phyloP scores from a whole-genome alignment of 2,329 filamentous ascomycete species.

The Dactylellina leptospora region DNA sequence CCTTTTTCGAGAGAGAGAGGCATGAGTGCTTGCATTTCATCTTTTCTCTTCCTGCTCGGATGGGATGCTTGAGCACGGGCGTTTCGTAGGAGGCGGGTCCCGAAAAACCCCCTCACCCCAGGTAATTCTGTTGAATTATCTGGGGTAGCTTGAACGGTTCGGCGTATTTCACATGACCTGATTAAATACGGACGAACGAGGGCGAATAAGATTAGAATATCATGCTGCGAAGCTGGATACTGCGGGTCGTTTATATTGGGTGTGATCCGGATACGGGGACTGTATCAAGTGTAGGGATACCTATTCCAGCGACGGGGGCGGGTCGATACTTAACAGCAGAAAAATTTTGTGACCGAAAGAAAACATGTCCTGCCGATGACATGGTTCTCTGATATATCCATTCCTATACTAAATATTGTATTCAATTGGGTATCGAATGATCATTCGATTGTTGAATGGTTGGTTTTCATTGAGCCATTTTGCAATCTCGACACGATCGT shows the following conservation, averaged over 20 bases:
- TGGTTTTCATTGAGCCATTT: too few relatives aligned
- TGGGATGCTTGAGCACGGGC: conserved; percentile 24
- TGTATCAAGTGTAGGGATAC: not conserved
- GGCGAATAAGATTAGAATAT: too few relatives aligned
- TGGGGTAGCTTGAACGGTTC: conserved; percentile 17
- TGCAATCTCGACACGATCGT: too few relatives aligned
- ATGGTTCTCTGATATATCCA: not conserved
- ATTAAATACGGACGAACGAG: too few relatives aligned
- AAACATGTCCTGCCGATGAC: not conserved
- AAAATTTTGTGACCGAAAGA: too few relatives aligned
- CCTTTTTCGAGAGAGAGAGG: not conserved
- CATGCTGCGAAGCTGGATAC: too few relatives aligned
- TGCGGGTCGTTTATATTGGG: not conserved
- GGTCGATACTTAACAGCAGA: not conserved
- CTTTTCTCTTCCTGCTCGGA: not conserved
- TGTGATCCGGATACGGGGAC: not conserved
- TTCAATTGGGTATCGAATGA: not conserved
- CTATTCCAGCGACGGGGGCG: not conserved
- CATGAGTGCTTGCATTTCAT: too few relatives aligned
- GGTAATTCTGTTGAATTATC: not conserved
- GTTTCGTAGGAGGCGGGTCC: conserved; percentile 23
- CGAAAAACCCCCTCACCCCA: conserved; percentile 20
- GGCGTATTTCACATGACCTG: conserved; percentile 7
- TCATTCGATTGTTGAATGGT: too few relatives aligned
- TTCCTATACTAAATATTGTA: too few relatives aligned